Evolutionary conservation across 495 filamentous ascomycete species (phyloP).

Genomic region (Tirmania nivea): DNA sequence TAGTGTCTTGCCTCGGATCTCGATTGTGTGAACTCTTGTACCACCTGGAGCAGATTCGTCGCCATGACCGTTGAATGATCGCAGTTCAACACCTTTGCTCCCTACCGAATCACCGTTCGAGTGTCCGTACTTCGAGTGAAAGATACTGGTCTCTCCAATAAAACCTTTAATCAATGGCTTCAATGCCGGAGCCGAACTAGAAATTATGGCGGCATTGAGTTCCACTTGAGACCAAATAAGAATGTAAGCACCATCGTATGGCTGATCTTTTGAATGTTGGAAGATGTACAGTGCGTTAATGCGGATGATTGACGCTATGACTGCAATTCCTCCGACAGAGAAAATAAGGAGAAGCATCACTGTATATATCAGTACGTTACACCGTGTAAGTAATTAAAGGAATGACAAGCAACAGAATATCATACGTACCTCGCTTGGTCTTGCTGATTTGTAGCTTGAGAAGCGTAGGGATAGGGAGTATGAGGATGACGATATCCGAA

Average conservation of each 20-base stretch:
- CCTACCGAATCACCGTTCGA: neutral
- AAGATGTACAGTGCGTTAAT: slow-evolving; percentile 19
- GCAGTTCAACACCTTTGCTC: neutral
- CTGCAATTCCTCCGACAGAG: slow-evolving; percentile 15
- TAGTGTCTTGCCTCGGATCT: slow-evolving; percentile 1
- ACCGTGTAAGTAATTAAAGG: neutral
- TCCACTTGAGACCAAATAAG: slow-evolving; percentile 20
- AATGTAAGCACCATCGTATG: slow-evolving; percentile 13
- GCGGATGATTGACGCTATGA: slow-evolving; percentile 19
- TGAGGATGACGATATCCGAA: slow-evolving; percentile 15
- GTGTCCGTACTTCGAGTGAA: neutral
- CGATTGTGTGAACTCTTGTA: neutral
- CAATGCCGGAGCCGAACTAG: slow-evolving; percentile 16
- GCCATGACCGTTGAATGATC: neutral
- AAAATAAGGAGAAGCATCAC: slow-evolving; percentile 9
- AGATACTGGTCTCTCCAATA: neutral
- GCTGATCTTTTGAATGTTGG: slow-evolving; percentile 9
- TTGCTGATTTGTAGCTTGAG: slow-evolving; percentile 15
- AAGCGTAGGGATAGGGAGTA: slow-evolving; percentile 13
- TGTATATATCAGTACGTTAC: neutral
- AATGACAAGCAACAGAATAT: neutral
- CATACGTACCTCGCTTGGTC: slow-evolving; percentile 5
- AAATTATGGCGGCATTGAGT: slow-evolving; percentile 18
- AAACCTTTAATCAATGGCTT: slow-evolving; percentile 11
- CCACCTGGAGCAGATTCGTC: neutral